Evolutionary conservation across 1,139 yeast species (phyloP), one percentile per base, ranked within the genome.

Genomic region (Arxiozyma slooffiae): DNA sequence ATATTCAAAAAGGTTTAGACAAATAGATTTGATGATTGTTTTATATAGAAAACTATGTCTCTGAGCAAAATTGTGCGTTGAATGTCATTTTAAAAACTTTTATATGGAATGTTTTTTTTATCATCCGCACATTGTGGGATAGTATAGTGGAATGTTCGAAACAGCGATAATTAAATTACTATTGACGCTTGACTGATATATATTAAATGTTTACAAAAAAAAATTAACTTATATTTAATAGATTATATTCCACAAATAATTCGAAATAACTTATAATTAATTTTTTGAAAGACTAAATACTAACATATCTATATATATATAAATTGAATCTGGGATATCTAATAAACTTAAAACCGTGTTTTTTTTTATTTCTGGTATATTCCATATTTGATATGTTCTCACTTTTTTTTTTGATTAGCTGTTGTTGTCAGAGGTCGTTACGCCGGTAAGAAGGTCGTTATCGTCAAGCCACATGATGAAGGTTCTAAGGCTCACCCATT

Each of bases 361-460:
- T 7, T 30, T 30, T 30, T 30, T 14, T n/a, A n/a, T 11, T 30
- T 11, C 3, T 14, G 14, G 3, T 11, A 11, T 30, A 30, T 30
- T 30, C 36, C 36, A 30, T 30, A 30, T 30, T 30, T 30, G n/a
- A 30, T 30, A 62, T 60, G 56, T 22, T n/a, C 20, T 55, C 56
- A 47, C 49, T 26, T 41, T 36, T 40, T 21, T 47, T 44, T 55
- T 49, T 26, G n/a, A 44, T 55, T 71, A 86, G 97, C 98, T 80
- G 90, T 92, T 79, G 90, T 92, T 76, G 96, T 92, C 78, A 94
- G 97, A 78, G 99, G 99, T 74, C 94, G 98, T 82, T 92, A 82
- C 87, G 99, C 99, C 76, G 99, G 99, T 82, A 92, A 90, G 88
- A 94, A 94, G 86, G 98, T 94, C 67, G 98, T 94, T 75, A 89